Conservation (phyloP, 345 rosid genomes). For the Capsella bursapastoris region DNA sequence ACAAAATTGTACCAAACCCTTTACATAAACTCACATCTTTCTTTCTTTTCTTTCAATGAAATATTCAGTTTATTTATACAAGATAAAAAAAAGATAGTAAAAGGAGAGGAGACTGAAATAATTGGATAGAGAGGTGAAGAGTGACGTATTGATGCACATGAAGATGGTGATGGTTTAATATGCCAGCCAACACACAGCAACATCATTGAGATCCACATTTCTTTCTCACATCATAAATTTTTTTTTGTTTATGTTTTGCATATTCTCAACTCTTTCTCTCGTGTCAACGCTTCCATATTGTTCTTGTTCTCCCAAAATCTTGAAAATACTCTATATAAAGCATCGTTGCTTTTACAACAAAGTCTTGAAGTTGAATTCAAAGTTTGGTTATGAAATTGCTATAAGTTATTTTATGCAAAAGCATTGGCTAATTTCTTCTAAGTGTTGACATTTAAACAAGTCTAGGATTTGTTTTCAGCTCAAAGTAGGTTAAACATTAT, state of each 20-base stretch:
- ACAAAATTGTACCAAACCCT: constrained; percentile 23
- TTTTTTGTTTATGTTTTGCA: background rate
- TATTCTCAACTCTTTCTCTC: constrained; percentile 26
- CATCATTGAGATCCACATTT: constrained; percentile 48
- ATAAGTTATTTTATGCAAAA: background rate
- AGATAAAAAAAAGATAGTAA: too few species aligned
- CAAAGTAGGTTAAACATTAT: constrained; percentile 30
- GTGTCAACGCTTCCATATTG: constrained; percentile 33
- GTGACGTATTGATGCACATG: constrained; percentile 46
- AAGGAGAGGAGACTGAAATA: constrained; percentile 12
- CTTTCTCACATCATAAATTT: constrained; percentile 34
- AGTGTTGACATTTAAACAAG: constrained; percentile 28
- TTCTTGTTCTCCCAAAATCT: background rate
- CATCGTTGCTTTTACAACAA: background rate
- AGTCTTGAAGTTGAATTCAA: background rate
- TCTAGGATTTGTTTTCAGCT: constrained; percentile 18
- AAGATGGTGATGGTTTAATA: constrained; percentile 44
- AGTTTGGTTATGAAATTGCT: background rate
- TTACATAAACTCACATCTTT: background rate
- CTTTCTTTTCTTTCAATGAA: background rate
- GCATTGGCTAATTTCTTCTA: background rate
- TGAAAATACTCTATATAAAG: background rate
- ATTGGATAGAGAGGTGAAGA: constrained; percentile 28
- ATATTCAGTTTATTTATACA: background rate
- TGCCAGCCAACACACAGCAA: constrained; percentile 46